phyloP scores from a whole-genome alignment of 2,329 filamentous ascomycete genomes.

The Aureobasidium sp. region DNA sequence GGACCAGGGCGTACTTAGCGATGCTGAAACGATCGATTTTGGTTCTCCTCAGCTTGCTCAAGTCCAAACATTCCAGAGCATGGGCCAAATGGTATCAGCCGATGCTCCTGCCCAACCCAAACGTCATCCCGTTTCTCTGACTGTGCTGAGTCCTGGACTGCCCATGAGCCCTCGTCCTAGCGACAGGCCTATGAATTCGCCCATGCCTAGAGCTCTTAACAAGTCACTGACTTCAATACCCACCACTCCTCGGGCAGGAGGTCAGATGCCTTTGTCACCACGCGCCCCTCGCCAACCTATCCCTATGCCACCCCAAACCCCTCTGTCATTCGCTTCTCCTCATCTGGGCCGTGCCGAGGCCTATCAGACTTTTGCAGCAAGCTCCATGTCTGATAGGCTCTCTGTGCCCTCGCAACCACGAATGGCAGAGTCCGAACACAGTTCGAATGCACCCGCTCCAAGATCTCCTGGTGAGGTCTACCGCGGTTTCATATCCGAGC shows the following conservation, averaged over 20 bases:
- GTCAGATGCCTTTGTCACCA: constrained; percentile 56
- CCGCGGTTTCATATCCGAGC: constrained; percentile 72
- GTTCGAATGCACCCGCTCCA: not conserved
- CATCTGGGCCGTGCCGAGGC: constrained; percentile 35
- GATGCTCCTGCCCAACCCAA: constrained; percentile 9
- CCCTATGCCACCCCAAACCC: constrained; percentile 63
- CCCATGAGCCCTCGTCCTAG: constrained; percentile 55
- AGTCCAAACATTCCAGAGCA: constrained; percentile 19
- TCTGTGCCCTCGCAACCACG: constrained; percentile 17
- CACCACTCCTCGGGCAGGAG: constrained; percentile 54
- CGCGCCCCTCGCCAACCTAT: constrained; percentile 67
- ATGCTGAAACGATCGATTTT: constrained; percentile 12
- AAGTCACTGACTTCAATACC: constrained; percentile 57
- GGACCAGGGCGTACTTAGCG: constrained; percentile 1
- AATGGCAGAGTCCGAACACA: constrained; percentile 3
- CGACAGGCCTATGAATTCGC: constrained; percentile 54
- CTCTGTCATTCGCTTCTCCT: constrained; percentile 55
- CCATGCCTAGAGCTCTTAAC: constrained; percentile 51
- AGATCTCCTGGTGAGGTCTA: constrained; percentile 50
- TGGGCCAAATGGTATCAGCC: constrained; percentile 14
- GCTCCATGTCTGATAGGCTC: constrained; percentile 20
- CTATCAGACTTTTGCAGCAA: constrained; percentile 25
- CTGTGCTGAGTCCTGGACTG: constrained; percentile 53
- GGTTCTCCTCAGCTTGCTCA: constrained; percentile 18
- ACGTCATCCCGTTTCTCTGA: constrained; percentile 5